These are phyloP conservation scores for Aspergillus affinis DNA, from an alignment of 495 filamentous ascomycete species.

Conservation along the genomic window DNA sequence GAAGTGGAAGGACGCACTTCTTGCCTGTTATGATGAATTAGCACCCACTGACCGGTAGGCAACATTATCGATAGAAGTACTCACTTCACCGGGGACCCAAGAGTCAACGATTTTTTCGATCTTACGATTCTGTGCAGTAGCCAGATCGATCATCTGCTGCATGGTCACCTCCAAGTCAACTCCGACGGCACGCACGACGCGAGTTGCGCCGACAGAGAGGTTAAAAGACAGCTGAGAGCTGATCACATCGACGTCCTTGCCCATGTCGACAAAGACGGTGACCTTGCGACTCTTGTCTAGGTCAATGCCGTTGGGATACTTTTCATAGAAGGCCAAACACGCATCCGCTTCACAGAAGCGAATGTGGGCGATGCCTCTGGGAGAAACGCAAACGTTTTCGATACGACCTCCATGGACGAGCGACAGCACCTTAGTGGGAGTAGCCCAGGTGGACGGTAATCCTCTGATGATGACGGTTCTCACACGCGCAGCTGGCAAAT, in stretches of 20 bases:
- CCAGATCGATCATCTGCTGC: constrained; percentile 29
- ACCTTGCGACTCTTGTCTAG: constrained; percentile 27
- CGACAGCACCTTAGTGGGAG: constrained; percentile 35
- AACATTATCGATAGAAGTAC: constrained; percentile 12
- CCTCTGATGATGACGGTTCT: constrained; percentile 38
- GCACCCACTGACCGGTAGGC: not conserved
- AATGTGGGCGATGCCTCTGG: constrained; percentile 29
- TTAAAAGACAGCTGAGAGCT: constrained; percentile 34
- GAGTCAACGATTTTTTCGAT: constrained; percentile 39
- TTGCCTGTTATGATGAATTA: constrained; percentile 23
- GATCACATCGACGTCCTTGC: constrained; percentile 36
- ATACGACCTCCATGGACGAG: constrained; percentile 46
- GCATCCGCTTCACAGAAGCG: constrained; percentile 42
- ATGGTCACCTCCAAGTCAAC: constrained; percentile 35
- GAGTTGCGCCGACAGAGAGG: constrained; percentile 35
- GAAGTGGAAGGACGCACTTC: constrained; percentile 43
- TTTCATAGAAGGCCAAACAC: constrained; percentile 39
- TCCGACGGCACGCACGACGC: constrained; percentile 41
- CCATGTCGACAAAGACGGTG: constrained; percentile 35
- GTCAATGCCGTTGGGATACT: constrained; percentile 45
- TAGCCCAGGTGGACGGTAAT: constrained; percentile 31
- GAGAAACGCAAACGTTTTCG: constrained; percentile 29
- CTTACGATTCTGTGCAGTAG: constrained; percentile 29
- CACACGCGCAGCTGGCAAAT: constrained; percentile 28
- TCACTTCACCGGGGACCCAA: constrained; percentile 31